These are phyloP conservation scores for Physaria fendleri DNA, from an alignment of 345 rosid genomes.

Conservation along the genomic window DNA sequence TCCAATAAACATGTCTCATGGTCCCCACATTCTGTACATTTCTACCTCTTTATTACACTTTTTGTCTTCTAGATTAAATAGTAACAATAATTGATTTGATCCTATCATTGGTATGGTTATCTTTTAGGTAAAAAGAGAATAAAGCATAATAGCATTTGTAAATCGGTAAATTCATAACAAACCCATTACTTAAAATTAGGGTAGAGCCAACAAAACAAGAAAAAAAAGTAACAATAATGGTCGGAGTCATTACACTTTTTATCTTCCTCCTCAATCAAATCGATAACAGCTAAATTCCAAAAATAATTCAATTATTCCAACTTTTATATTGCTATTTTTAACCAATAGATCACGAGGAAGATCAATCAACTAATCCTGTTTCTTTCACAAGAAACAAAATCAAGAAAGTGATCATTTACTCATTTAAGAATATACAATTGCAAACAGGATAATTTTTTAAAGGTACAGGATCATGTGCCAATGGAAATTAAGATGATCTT, in stretches of 20 bases:
- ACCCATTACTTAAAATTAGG: too few species aligned
- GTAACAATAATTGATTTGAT: too few species aligned
- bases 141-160: too few species aligned
- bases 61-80: too few species aligned
- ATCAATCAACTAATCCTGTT: neutral
- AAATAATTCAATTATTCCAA: slow-evolving; percentile 8
- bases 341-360: slow-evolving; percentile 8
- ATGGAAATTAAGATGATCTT: neutral
- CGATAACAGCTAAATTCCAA: slow-evolving; percentile 7
- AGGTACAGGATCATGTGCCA: slow-evolving; percentile 6
- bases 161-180: too few species aligned
- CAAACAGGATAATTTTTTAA: slow-evolving; percentile 1
- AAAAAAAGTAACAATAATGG: too few species aligned
- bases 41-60: neutral
- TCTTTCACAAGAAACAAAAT: slow-evolving; percentile 9
- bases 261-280: neutral
- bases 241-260: too few species aligned
- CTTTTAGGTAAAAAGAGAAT: too few species aligned
- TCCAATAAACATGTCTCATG: neutral
- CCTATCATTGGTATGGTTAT: too few species aligned
- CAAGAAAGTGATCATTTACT: neutral
- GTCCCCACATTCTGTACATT: slow-evolving; percentile 15
- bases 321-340: neutral
- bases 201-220: too few species aligned
- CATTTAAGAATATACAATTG: neutral